Evolutionary conservation across 371 early-diverging fungal species (phyloP), one percentile per base, ranked within the genome.

Genomic region (Mortierella sp.): DNA sequence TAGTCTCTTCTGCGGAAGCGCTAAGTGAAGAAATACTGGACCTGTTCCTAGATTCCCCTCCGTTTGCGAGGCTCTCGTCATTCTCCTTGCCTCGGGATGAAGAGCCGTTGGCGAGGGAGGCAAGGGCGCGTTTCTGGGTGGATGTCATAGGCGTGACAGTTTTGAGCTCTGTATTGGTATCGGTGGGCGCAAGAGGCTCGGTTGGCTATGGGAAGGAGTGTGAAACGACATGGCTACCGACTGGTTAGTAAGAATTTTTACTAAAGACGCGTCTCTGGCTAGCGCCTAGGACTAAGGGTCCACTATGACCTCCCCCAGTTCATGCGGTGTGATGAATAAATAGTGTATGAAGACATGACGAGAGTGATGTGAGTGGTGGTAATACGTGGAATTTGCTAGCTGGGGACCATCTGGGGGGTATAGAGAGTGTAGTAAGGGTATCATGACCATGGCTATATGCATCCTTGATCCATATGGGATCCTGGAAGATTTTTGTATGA

Each of bases 81-180:
- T 78, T 78, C 28, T 78, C 78, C 37, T 78, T 78, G 62, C 78
- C 78, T 47, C 73, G 68, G 10, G 78, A 26, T 6, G 49, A 12
- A 28, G 64, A 28, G 5, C 57, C 66, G 26, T 45, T 64, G 11
- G 54, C 62, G n/a, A 66, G 32, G 16, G 35, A 59, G 11, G 54
- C 62, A 26, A 66, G 32, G 16, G 35, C 49, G 60, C 67, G 67
- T 62, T 73, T 78, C 43, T 78, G 73, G 37, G 72, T 12, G 37
- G 70, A 37, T 2, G 72, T 28, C 30, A 58, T 70, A 32, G 78
- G 3, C 5, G 61, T 47, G 35, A 58, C 24, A 43, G 22, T 35
- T 24, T 58, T 63, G 8, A 40, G 52, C 62, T 70, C 78, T 3
- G 67, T 70, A 67, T 73, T 78, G 6, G 70, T 75, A 57, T 64